Evolutionary conservation across 148 eudicot genomes (phyloP).

Genomic region (Camellia japonica): DNA sequence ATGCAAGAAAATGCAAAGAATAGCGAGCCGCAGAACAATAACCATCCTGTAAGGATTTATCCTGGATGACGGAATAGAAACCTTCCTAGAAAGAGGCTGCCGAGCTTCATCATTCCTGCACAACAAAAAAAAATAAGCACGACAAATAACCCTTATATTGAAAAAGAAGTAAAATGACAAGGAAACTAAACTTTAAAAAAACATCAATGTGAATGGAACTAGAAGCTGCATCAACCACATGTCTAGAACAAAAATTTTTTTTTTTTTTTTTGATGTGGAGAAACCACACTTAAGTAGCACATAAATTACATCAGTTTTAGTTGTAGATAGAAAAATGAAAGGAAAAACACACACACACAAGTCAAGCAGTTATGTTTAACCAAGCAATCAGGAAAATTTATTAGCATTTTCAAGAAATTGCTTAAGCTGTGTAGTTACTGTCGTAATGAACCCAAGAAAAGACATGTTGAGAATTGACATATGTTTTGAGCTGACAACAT

Average conservation of each 20-base stretch:
- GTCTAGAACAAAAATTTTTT: too few species aligned
- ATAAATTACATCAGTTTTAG: neutral
- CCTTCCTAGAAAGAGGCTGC: constrained; percentile 92
- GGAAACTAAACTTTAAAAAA: neutral
- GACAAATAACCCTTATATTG: neutral
- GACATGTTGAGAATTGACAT: neutral
- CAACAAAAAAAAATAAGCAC: constrained; percentile 15
- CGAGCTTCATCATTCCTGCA: constrained; percentile 95
- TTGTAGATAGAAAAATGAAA: neutral
- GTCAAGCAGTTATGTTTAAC: constrained; percentile 8
- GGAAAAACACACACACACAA: neutral
- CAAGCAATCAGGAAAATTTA: neutral
- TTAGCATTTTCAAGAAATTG: neutral
- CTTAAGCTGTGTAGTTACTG: neutral
- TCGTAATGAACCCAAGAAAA: neutral
- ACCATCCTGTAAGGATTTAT: constrained; percentile 96
- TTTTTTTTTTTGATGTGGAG: too few species aligned
- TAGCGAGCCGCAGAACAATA: constrained; percentile 74
- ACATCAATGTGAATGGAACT: neutral
- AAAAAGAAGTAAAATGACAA: neutral
- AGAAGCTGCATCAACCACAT: neutral
- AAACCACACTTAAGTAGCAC: neutral
- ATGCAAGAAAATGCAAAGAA: constrained; percentile 81
- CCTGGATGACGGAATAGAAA: constrained; percentile 83
- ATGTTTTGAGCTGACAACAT: neutral